Base-by-base conservation (phyloP, 164 flowering plant species). In the Akebia trifoliata region DNA sequence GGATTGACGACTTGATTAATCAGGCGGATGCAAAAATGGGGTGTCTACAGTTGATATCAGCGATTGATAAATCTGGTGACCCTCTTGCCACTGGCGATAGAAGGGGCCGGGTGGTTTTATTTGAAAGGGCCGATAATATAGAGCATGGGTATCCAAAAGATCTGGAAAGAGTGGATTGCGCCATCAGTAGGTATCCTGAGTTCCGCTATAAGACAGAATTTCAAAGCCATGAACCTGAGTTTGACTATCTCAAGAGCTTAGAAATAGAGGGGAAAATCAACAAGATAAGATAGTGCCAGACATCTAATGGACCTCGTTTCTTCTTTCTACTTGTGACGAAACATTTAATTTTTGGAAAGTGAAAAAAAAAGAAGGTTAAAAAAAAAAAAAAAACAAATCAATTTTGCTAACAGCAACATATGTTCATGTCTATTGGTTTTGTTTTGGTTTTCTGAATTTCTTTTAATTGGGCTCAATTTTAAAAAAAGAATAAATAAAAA, bases 221-320 rank as follows among this genome's bases (percentile, higher is more conserved):
- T 70, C 97, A 93, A 74, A 93, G 99, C 70, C 99, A 93, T 68
- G 99, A 93, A 65, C 99, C 97, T 58, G 97, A 93, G 99, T 94
- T 94, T 73, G 99, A 94, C 73, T 94, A 94, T 74, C 94, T 93
- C 35, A 93, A 93, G 81, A 93, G 99, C 51, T 87, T 93, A 93
- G 99, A 93, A 67, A 93, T 93, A 62, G 99, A 93, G 73, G 99
- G 90, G 82, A 93, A 93, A 72, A 87, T 93, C 77, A 93, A 93
- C 78, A 93, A 90, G 74, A 93, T 93, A 68, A 81, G 86, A 75
- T 93, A 97, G 99, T 93, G 97, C 78, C 99, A 93, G 65, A 77
- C 86, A 45, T 94, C 96, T 24, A 93, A 93, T 69, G 79, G 68
- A 90, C 97, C 22, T 68, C 86, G 48, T 93, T 93, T 80, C 96